Base-by-base conservation (phyloP, 495 filamentous ascomycete species). In the Rusavskia elegans region DNA sequence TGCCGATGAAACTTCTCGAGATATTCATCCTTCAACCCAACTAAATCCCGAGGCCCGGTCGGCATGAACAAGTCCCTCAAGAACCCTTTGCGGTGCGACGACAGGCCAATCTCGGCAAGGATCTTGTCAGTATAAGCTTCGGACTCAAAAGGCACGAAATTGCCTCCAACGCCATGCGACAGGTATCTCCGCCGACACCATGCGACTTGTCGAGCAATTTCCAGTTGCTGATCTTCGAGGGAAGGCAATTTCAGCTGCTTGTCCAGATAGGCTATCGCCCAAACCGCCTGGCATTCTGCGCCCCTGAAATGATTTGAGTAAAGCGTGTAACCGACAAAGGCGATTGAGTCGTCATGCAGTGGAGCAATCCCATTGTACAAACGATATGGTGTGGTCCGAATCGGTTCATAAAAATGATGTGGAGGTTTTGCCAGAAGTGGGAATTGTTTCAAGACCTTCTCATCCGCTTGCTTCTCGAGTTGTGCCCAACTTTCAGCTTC, bases 271-370 rank as follows among this genome's bases (percentile, higher is more conserved):
- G 68, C 69, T 16, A 66, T 66, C 17, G 68, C 67, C 64, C 66
- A 74, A 14, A 71, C 64, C 9, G 70, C 58, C 55, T 74, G 72
- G n/a, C 60, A 62, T 56, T 71, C 67, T 37, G 65, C 67, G 9
- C 54, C 63, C 52, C 59, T 60, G 55, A 70, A 70, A 40, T 62
- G 56, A 44, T 71, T 71, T 3, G 59, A 53, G 11, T 68, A 48
- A 9, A 54, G 37, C 16, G 60, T 44, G 32, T 65, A 53, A n/a
- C 69, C 64, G 19, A 75, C 55, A 51, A 75, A 71, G 17, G 60
- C 62, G 37, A 73, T 71, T 20, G 65, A 64, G 35, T 57, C 53
- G 56, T 72, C 68, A 11, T 59, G 23, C 5, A 68, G 49, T 5
- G 68, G 64, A 21, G 60, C 65, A 25, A 69, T 68, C 11, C 53